Conservation (phyloP, 148 eudicot genomes). For the Pouteria glomerata region DNA sequence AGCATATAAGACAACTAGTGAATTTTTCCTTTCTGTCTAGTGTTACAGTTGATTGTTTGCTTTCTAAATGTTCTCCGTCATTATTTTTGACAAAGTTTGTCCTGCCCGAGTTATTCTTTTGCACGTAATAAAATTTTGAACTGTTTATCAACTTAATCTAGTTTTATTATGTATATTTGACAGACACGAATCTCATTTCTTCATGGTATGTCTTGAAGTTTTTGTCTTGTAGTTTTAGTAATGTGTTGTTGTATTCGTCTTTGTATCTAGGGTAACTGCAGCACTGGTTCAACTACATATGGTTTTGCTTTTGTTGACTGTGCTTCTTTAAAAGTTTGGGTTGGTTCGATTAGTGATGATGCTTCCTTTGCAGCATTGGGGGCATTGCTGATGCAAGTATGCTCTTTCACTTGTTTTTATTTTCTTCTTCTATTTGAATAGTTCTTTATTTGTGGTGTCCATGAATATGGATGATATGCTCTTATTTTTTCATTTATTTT, state of each 20-base stretch:
- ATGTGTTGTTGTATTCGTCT: background rate
- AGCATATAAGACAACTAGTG: background rate
- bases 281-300: constrained; percentile 50
- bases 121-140: too few species aligned
- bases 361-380: constrained; percentile 87
- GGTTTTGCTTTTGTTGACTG: constrained; percentile 98
- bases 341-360: constrained; percentile 87
- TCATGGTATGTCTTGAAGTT: background rate
- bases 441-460: background rate
- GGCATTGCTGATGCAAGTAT: constrained; percentile 94
- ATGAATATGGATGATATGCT: background rate
- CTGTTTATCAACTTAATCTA: too few species aligned
- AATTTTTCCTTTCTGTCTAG: too few species aligned
- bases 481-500: constrained; percentile 9
- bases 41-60: background rate
- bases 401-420: constrained; percentile 17
- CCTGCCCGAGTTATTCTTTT: background rate
- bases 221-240: background rate
- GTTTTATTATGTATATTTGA: background rate
- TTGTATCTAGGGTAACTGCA: constrained; percentile 46
- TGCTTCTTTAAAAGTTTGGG: constrained; percentile 89
- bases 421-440: constrained; percentile 5
- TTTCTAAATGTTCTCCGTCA: background rate
- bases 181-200: background rate
- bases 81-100: background rate